Conservation (phyloP, 2,329 filamentous ascomycete genomes). For the Malbranchea cinnamomea region DNA sequence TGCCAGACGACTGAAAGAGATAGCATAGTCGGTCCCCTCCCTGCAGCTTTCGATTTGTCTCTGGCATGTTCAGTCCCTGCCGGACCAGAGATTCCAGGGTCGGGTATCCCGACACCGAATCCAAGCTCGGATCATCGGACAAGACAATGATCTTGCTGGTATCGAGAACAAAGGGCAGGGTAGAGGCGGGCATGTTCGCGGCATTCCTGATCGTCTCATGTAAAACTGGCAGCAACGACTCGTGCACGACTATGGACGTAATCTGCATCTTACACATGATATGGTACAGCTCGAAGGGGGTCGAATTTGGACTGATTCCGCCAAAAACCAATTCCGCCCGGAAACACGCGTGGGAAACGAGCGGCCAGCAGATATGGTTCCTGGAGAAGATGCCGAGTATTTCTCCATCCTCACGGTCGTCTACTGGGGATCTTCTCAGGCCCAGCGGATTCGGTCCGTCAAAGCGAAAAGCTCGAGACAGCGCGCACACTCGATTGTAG, state of each 20-base stretch:
- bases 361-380: constrained; percentile 8
- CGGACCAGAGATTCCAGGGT: constrained; percentile 6
- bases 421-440: constrained; percentile 4
- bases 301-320: constrained; percentile 7
- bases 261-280: constrained; percentile 10
- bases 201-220: constrained; percentile 4
- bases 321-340: constrained; percentile 8
- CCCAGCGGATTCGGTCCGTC: constrained; percentile 7
- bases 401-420: constrained; percentile 7
- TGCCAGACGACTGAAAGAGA: constrained; percentile 8
- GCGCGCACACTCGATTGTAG: constrained; percentile 5
- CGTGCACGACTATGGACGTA: constrained; percentile 7
- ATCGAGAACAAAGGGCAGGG: constrained; percentile 5
- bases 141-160: constrained; percentile 7
- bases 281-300: constrained; percentile 8
- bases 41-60: constrained; percentile 3
- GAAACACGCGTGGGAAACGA: constrained; percentile 8
- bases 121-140: constrained; percentile 7
- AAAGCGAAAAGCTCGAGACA: constrained; percentile 6
- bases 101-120: constrained; percentile 6
- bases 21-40: constrained; percentile 7
- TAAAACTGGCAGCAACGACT: constrained; percentile 7
- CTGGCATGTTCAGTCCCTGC: constrained; percentile 5
- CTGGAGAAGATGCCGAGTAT: constrained; percentile 7
- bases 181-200: constrained; percentile 1